Conservation (phyloP, 371 early-diverging fungal species). For the Mortierella sp. region DNA sequence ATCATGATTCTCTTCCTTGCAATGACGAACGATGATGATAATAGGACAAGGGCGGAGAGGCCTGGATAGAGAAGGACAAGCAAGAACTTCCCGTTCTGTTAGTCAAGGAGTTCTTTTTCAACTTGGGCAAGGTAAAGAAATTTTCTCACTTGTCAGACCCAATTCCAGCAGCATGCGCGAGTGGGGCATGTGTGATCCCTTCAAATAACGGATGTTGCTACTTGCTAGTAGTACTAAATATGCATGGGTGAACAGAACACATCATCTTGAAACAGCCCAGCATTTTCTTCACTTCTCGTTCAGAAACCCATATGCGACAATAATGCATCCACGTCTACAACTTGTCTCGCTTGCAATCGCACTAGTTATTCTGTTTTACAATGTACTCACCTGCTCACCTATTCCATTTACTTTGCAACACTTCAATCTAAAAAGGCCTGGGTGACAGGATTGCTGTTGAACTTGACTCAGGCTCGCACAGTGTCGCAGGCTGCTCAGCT, state of each 20-base stretch:
- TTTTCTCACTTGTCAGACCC: not conserved
- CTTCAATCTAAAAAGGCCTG: constrained; percentile 25
- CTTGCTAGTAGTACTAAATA: not conserved
- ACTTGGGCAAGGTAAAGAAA: constrained; percentile 37
- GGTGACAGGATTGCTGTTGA: constrained; percentile 49
- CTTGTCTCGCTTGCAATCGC: not conserved
- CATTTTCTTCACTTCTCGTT: not conserved
- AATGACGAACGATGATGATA: not conserved
- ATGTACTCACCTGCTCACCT: not conserved
- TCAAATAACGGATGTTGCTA: not conserved
- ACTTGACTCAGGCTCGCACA: constrained; percentile 53
- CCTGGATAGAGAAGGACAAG: constrained; percentile 26
- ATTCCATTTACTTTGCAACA: not conserved
- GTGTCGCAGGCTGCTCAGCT: constrained; percentile 52
- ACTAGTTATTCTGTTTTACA: not conserved
- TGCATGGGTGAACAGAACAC: not conserved
- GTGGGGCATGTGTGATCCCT: not conserved
- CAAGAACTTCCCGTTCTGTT: constrained; percentile 18
- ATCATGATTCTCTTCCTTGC: not conserved
- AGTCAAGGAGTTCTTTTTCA: constrained; percentile 45
- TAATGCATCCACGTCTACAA: not conserved
- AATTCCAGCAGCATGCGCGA: not conserved
- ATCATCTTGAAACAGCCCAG: constrained; percentile 13
- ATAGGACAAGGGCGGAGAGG: constrained; percentile 48
- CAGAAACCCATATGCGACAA: not conserved